phyloP scores from a whole-genome alignment of 306 rosid genomes.

The Trifolium dubium region DNA sequence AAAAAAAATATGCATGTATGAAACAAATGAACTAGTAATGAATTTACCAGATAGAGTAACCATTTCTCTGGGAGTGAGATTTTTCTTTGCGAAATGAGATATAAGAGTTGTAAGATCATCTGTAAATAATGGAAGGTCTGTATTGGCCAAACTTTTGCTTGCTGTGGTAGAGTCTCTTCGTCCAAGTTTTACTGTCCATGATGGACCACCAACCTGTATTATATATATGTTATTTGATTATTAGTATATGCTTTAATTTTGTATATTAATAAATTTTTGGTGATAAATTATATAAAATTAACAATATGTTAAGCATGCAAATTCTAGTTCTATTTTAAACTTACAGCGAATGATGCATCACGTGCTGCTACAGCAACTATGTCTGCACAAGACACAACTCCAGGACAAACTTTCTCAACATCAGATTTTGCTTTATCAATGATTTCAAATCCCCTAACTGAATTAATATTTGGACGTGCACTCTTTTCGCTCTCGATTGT shows the following conservation, averaged over 20 bases:
- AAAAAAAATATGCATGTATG: background rate
- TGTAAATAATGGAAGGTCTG: conserved; percentile 41
- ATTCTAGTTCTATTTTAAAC: background rate
- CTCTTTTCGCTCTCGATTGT: conserved; percentile 49
- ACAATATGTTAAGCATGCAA: too few relatives aligned
- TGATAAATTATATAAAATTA: too few relatives aligned
- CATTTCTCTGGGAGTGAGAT: conserved; percentile 43
- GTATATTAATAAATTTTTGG: too few relatives aligned
- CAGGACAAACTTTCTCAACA: conserved; percentile 64
- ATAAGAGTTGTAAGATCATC: conserved; percentile 45
- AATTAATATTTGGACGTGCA: conserved; percentile 43
- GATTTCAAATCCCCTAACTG: conserved; percentile 53
- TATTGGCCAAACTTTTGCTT: conserved; percentile 37
- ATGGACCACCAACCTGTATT: conserved; percentile 46
- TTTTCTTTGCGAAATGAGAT: conserved; percentile 14
- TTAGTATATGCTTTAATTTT: too few relatives aligned
- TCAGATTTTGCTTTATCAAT: conserved; percentile 63
- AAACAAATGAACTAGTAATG: background rate
- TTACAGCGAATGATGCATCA: conserved; percentile 66
- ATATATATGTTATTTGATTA: too few relatives aligned
- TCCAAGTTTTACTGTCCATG: conserved; percentile 53
- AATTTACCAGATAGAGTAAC: conserved; percentile 43
- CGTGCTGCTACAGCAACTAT: conserved; percentile 10
- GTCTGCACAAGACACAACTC: conserved; percentile 42
- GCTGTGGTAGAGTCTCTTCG: conserved; percentile 52